Conservation (phyloP, 73 alveolate species). For the Blepharisma japonicum region DNA sequence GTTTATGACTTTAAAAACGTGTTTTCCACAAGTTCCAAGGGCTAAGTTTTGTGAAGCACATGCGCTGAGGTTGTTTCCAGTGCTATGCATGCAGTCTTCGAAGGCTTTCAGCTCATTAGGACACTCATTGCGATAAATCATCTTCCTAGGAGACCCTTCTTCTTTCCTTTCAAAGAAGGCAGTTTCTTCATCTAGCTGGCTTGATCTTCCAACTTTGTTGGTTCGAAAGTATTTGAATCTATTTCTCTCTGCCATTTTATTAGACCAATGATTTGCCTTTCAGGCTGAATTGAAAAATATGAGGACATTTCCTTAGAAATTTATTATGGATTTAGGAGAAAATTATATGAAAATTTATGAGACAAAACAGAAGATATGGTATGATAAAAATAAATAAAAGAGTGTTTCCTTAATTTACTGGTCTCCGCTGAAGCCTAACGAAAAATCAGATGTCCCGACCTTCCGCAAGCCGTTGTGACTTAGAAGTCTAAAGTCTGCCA, state of each 20-base stretch:
- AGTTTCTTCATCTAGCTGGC: constrained; percentile 25
- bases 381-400: no score
- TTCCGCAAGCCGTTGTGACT: no score
- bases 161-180: constrained; percentile 26
- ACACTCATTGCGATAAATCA: constrained; percentile 24
- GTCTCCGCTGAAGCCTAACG: no score
- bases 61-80: background rate
- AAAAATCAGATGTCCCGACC: no score
- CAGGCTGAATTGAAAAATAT: no score
- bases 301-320: no score
- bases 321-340: no score
- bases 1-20: constrained; percentile 27
- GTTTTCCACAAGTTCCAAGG: constrained; percentile 24
- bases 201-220: constrained; percentile 31
- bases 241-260: constrained; percentile 26
- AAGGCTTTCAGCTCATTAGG: constrained; percentile 29
- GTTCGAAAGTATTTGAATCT: constrained; percentile 22
- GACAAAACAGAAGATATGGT: no score
- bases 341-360: no score
- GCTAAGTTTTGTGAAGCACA: constrained; percentile 20
- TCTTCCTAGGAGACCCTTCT: constrained; percentile 28
- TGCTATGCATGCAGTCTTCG: background rate
- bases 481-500: no score
- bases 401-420: no score
- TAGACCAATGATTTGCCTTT: no score